Conservation (phyloP, 2,329 filamentous ascomycete species). For the Triangularia setosa region DNA sequence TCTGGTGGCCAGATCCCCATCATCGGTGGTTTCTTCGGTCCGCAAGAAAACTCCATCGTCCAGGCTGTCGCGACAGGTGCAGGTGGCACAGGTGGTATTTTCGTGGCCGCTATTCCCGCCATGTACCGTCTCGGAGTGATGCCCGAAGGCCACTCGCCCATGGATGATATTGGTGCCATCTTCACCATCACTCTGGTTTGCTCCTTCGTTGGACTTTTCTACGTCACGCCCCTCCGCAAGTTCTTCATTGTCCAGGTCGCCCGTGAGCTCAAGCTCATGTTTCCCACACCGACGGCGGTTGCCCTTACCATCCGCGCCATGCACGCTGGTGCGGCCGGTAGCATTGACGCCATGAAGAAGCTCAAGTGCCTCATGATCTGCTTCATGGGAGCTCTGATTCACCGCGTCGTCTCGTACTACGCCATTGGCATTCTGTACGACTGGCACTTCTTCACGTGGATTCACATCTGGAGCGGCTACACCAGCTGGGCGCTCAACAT, state of each 20-base stretch:
- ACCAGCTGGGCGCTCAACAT: constrained; percentile 47
- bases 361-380: constrained; percentile 48
- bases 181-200: constrained; percentile 48
- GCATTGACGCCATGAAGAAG: constrained; percentile 49
- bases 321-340: constrained; percentile 51
- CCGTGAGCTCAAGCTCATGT: constrained; percentile 53
- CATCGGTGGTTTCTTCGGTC: constrained; percentile 51
- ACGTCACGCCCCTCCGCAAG: constrained; percentile 49
- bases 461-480: constrained; percentile 53
- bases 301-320: constrained; percentile 57
- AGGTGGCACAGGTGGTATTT: constrained; percentile 51
- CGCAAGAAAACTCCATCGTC: constrained; percentile 50
- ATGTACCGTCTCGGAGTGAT: constrained; percentile 51
- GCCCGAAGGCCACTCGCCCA: constrained; percentile 36
- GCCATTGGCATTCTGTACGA: constrained; percentile 56
- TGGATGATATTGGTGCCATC: constrained; percentile 46
- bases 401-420: constrained; percentile 55
- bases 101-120: constrained; percentile 53
- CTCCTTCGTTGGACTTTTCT: constrained; percentile 52
- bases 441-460: constrained; percentile 50
- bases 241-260: constrained; percentile 56
- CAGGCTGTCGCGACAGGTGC: constrained; percentile 47
- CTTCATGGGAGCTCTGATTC: constrained; percentile 45
- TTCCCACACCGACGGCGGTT: constrained; percentile 56
- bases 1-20: constrained; percentile 43